phyloP scores from a whole-genome alignment of 2,329 filamentous ascomycete genomes.

The Plenodomus lindquistii region DNA sequence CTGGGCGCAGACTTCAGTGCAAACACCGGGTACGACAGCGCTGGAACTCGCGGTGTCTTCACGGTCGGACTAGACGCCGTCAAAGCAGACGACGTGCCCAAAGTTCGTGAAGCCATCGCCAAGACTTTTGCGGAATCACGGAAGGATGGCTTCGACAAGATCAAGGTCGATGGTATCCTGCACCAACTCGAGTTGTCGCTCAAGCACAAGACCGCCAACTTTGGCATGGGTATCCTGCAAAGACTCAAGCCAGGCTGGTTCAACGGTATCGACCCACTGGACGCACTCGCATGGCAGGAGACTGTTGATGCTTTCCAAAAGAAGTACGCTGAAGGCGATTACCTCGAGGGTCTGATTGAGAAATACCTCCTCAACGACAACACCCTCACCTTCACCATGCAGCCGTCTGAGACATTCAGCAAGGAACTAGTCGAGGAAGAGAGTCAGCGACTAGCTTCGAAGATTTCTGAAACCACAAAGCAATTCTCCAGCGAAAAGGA shows the following conservation, averaged over 20 bases:
- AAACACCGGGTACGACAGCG: constrained; percentile 88
- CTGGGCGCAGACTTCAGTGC: constrained; percentile 93
- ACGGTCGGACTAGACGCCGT: constrained; percentile 93
- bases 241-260: constrained; percentile 93
- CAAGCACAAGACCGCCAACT: constrained; percentile 95
- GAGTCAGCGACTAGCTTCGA: constrained; percentile 69
- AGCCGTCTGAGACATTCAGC: constrained; percentile 75
- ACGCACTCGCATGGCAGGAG: constrained; percentile 88
- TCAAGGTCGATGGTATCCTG: constrained; percentile 90
- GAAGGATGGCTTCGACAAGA: constrained; percentile 79
- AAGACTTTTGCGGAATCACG: constrained; percentile 71
- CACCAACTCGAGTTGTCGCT: constrained; percentile 92
- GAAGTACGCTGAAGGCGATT: constrained; percentile 73
- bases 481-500: constrained; percentile 71
- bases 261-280: constrained; percentile 89
- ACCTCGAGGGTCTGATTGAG: constrained; percentile 81
- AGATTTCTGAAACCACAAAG: constrained; percentile 71
- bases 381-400: constrained; percentile 92
- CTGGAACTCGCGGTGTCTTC: constrained; percentile 77
- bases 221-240: constrained; percentile 89
- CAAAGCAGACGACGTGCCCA: constrained; percentile 74
- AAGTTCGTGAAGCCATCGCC: constrained; percentile 74
- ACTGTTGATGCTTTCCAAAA: constrained; percentile 81
- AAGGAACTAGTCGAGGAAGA: constrained; percentile 78
- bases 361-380: constrained; percentile 90